These are phyloP conservation scores for Spergularia azorica DNA, from an alignment of 179 eudicot genomes.

Conservation along the genomic window DNA sequence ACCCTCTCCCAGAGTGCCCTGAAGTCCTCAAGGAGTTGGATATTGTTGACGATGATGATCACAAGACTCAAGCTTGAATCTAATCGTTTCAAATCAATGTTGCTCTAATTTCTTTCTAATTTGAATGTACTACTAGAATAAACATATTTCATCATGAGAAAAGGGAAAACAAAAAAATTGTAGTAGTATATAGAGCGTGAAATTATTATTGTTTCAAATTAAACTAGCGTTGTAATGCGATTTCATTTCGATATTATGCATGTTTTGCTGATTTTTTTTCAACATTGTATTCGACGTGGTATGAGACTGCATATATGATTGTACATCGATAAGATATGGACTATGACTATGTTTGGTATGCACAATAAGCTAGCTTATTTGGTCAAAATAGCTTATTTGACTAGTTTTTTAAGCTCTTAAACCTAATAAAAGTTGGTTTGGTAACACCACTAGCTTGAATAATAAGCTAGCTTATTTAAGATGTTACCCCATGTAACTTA, in stretches of 20 bases:
- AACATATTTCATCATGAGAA: conserved; percentile 11
- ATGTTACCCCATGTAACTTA: too few relatives aligned
- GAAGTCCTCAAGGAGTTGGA: conserved; percentile 42
- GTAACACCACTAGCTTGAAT: too few relatives aligned
- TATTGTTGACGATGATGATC: not conserved
- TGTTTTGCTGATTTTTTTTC: too few relatives aligned
- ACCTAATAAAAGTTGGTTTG: too few relatives aligned
- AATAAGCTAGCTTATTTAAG: too few relatives aligned
- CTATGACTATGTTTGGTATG: too few relatives aligned
- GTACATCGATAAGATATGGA: too few relatives aligned
- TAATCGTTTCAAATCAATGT: not conserved
- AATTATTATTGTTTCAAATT: conserved; percentile 10
- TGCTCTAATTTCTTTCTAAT: not conserved
- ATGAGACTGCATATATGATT: too few relatives aligned
- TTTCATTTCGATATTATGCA: not conserved
- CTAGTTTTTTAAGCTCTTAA: too few relatives aligned
- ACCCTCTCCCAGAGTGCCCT: conserved; percentile 37
- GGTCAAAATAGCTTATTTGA: too few relatives aligned
- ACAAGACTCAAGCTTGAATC: not conserved
- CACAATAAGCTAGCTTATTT: too few relatives aligned
- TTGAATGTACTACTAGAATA: conserved; percentile 21
- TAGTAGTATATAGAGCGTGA: not conserved
- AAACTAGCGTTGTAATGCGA: not conserved
- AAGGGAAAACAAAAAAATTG: not conserved
- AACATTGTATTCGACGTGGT: too few relatives aligned